These are phyloP conservation scores for Solanum boliviense DNA, from an alignment of 257 asterid genomes.

Conservation along the genomic window DNA sequence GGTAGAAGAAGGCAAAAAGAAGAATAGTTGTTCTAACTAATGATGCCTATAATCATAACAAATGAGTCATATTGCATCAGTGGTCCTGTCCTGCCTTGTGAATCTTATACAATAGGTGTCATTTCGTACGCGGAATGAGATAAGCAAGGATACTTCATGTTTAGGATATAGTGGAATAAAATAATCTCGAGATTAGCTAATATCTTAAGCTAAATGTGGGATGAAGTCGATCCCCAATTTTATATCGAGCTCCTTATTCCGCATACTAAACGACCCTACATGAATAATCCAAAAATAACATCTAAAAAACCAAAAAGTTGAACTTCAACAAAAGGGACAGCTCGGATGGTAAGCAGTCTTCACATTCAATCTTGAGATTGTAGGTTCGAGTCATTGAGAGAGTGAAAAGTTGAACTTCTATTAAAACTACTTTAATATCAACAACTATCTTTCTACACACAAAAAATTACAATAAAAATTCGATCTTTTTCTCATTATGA, in stretches of 20 bases:
- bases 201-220: no score
- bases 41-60: conserved; percentile 48
- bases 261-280: background rate
- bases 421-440: background rate
- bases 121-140: no score
- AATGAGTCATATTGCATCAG: conserved; percentile 21
- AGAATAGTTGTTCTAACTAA: conserved; percentile 22
- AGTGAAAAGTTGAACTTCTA: background rate
- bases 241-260: background rate
- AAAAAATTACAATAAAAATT: background rate
- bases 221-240: no score
- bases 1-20: conserved; percentile 6
- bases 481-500: background rate
- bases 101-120: conserved; percentile 5
- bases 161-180: no score
- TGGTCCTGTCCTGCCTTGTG: conserved; percentile 45
- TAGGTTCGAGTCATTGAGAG: background rate
- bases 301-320: background rate
- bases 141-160: background rate
- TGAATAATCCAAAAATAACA: conserved; percentile 4
- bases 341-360: background rate
- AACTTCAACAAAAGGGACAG: background rate
- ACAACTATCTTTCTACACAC: background rate
- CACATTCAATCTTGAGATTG: background rate
- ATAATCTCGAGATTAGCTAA: no score